These are phyloP conservation scores for Collybia nuda DNA, from an alignment of 768 basidiomycete genomes.

Conservation along the genomic window DNA sequence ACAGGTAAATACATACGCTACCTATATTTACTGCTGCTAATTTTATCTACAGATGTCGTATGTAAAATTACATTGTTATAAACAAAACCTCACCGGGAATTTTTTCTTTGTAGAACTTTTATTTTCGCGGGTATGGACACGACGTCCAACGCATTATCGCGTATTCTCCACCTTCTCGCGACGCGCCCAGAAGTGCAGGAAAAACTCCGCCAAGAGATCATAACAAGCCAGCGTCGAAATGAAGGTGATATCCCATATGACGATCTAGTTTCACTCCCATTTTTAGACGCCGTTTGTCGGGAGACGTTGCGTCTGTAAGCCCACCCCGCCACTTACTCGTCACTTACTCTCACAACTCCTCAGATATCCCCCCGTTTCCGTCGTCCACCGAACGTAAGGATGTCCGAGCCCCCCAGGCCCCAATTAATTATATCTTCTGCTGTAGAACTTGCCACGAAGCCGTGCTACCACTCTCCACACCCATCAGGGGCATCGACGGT, in stretches of 20 bases:
- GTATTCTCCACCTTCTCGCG: constrained; percentile 34
- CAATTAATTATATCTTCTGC: neutral
- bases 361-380: constrained; percentile 15
- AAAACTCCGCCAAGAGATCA: constrained; percentile 34
- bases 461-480: constrained; percentile 39
- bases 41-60: constrained; percentile 6
- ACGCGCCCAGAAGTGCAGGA: constrained; percentile 27
- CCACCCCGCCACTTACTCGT: neutral
- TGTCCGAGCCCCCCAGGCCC: neutral
- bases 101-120: constrained; percentile 16
- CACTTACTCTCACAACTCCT: neutral
- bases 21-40: too few species aligned
- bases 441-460: constrained; percentile 33
- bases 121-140: constrained; percentile 42
- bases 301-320: constrained; percentile 40
- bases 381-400: constrained; percentile 15
- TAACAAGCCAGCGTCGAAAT: constrained; percentile 16
- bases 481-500: constrained; percentile 36
- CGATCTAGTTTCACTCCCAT: constrained; percentile 30
- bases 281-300: constrained; percentile 35
- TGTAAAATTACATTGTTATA: neutral
- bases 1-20: constrained; percentile 22
- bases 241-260: constrained; percentile 33
- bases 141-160: constrained; percentile 38
- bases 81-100: neutral